Base-by-base conservation (phyloP, 768 basidiomycete species). In the Collybia nuda region DNA sequence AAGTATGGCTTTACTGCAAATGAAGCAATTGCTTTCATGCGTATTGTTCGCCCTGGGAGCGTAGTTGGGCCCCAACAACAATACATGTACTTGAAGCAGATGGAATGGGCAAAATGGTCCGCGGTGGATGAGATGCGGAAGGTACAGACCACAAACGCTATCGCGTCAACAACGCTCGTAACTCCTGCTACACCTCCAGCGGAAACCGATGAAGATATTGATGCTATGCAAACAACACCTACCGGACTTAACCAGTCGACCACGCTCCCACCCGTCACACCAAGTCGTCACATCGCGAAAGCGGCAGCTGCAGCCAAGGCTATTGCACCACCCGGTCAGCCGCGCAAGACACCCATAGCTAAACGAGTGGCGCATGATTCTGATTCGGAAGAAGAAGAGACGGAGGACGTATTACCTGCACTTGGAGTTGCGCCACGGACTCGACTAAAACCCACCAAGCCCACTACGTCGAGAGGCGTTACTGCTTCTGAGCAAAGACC, bases 1-100 rank as follows among this genome's bases (percentile, higher is more conserved):
- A 98, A 98, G 69, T 96, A 98, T 61, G 92, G 91, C 18, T 99
- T 99, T 66, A 93, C 94, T 15, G 96, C 96, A 1, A 82, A 86
- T 44, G 93, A 98, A 70, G 97, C 89, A 5, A 98, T 98, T 50
- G 97, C 89, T 0, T 98, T 95, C 69, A 98, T 98, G 97, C 88
- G 97, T 17, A 92, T 99, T 58, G 86, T 97, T 48, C 85, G 97
- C 40, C 97, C 97, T 2, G 96, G 94, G 5, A 88, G 87, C 50
- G 92, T 94, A 39, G 93, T 95, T 44, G 92, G 92, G 11, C 91
- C 91, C 17, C 91, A 93, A 57, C 92, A 93, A 63, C 93, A 97
- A 66, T 97, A 91, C 64, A 85, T 97, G 81, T 94, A 95, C 64
- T 82, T 92, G 62, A 94, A 94, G 72, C 93, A 97, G 62, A 68